Percentiles rank a stretch among this genome's conserved stretches.
These are phyloP conservation scores for Climacium dendroides DNA, from an alignment of 225 moss, liverwort and hornwort genomes.

Conservation along the genomic window DNA sequence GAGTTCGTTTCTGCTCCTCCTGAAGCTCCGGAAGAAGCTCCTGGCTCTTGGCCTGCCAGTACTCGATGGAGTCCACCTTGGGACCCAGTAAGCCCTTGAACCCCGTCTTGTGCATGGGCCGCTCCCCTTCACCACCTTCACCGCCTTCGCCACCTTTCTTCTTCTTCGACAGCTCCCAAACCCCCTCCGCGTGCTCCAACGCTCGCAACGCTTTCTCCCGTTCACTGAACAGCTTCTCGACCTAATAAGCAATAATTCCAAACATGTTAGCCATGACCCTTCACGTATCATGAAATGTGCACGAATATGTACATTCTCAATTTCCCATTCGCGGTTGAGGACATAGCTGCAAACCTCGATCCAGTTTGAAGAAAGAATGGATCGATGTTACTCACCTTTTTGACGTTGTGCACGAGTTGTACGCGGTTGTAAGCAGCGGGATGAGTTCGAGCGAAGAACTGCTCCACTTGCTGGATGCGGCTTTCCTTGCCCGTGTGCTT, in stretches of 20 bases:
- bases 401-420: slow-evolving; percentile 22
- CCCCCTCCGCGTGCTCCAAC: slow-evolving; percentile 60
- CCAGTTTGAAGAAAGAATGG: neutral
- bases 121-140: neutral
- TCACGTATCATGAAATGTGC: neutral
- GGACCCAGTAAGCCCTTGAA: slow-evolving; percentile 8
- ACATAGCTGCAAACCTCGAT: neutral
- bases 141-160: neutral
- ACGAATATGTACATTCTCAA: neutral
- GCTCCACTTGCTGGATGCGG: slow-evolving; percentile 42
- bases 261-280: neutral
- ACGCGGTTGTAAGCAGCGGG: slow-evolving; percentile 35
- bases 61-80: slow-evolving; percentile 32
- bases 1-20: slow-evolving; percentile 28
- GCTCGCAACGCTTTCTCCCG: slow-evolving; percentile 45
- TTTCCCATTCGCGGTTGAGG: neutral
- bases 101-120: slow-evolving; percentile 23
- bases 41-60: neutral
- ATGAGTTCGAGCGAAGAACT: slow-evolving; percentile 44
- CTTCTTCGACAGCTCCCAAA: slow-evolving; percentile 37
- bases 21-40: slow-evolving; percentile 6
- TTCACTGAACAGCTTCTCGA: slow-evolving; percentile 39
- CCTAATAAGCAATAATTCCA: slow-evolving; percentile 16
- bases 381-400: slow-evolving; percentile 14
- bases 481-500: slow-evolving; percentile 16